Percentiles rank a stretch among this genome's conserved stretches.
phyloP scores from a whole-genome alignment of 1,139 yeast genomes.

The Groenewaldozyma sp. region DNA sequence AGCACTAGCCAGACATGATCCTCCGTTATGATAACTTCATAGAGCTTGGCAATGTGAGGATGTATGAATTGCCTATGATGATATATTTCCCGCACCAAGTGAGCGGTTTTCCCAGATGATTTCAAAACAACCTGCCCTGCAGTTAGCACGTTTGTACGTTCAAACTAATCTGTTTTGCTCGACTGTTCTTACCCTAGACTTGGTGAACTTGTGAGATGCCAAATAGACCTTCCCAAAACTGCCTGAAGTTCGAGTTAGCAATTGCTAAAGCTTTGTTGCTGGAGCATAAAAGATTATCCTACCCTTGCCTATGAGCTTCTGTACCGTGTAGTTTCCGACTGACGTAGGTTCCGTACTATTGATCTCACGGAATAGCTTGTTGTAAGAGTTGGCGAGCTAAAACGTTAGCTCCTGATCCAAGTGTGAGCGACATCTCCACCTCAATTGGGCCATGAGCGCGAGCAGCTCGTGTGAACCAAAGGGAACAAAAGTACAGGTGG shows the following conservation, averaged over 20 bases:
- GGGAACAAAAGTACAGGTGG: too few species aligned
- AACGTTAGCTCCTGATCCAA: constrained; percentile 3
- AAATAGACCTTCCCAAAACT: constrained; percentile 87
- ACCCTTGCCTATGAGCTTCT: constrained; percentile 70
- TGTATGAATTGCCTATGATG: constrained; percentile 80
- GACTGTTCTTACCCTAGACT: constrained; percentile 44
- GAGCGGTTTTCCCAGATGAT: constrained; percentile 71
- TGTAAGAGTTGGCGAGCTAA: constrained; percentile 53
- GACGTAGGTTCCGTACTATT: constrained; percentile 38
- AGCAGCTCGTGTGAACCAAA: too few species aligned
- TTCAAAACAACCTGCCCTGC: constrained; percentile 52
- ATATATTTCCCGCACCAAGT: constrained; percentile 84
- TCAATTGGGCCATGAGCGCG: too few species aligned
- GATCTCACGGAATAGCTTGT: constrained; percentile 49
- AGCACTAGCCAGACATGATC: constrained; percentile 74
- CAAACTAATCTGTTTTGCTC: too few species aligned
- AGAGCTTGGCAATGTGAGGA: constrained; percentile 73
- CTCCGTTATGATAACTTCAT: constrained; percentile 80
- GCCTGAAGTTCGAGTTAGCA: constrained; percentile 31
- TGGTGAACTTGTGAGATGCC: constrained; percentile 67
- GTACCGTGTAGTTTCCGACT: constrained; percentile 69
- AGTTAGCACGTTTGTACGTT: neutral
- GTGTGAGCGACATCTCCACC: constrained; percentile 3
- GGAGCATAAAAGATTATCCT: constrained; percentile 4
- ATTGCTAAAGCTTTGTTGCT: neutral